Evolutionary conservation across 129 eudicot species (phyloP).

Genomic region (Lactuca sativa): DNA sequence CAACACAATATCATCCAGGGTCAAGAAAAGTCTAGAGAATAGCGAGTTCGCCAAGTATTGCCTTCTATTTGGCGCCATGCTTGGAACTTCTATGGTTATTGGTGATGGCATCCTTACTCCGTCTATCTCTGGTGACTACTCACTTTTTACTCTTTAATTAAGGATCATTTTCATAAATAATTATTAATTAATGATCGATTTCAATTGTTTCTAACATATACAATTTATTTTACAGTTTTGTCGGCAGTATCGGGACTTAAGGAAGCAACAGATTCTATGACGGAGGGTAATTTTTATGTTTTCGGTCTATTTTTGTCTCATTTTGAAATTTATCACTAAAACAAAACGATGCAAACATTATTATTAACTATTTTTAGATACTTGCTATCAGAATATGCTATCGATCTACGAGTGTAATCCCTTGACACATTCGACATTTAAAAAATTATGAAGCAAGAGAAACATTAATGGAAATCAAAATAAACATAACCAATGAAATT

Average conservation of each 20-base stretch:
- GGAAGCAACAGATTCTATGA: constrained; percentile 49
- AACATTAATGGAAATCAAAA: background rate
- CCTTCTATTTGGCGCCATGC: constrained; percentile 66
- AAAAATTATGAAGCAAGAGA: background rate
- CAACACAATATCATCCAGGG: constrained; percentile 41
- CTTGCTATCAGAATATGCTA: background rate
- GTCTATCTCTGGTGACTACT: constrained; percentile 55
- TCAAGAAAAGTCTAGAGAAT: constrained; percentile 50
- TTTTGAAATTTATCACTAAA: background rate
- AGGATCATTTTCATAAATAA: background rate
- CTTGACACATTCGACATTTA: background rate
- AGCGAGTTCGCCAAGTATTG: constrained; percentile 52
- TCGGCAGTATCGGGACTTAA: constrained; percentile 78
- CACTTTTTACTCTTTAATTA: background rate
- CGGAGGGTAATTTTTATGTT: constrained; percentile 42
- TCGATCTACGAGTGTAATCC: background rate
- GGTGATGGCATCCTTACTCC: constrained; percentile 91
- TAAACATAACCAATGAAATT: background rate
- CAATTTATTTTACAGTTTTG: constrained; percentile 32
- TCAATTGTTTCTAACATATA: background rate
- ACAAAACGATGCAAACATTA: background rate
- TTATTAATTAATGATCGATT: background rate
- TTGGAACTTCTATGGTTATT: constrained; percentile 77
- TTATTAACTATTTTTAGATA: constrained; percentile 1
- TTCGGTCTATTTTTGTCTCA: background rate